Evolutionary conservation across 352 stramenopile genomes (phyloP).

Genomic region (Phytophthora idaei): DNA sequence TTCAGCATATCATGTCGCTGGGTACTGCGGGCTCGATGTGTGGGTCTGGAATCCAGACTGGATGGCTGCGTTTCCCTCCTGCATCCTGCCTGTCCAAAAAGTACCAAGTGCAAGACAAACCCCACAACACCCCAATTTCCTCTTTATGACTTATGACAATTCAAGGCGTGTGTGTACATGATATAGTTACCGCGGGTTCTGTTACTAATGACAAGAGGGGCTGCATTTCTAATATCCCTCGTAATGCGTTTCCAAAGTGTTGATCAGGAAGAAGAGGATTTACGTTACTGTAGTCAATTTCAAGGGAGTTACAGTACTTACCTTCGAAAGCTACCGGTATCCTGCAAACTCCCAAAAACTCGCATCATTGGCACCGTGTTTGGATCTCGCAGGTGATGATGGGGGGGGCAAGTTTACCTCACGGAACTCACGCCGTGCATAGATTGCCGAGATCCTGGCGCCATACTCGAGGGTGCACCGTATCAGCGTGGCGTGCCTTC

Average conservation of each 20-base stretch:
- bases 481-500: conserved; percentile 28
- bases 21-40: no score
- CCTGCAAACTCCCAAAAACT: no score
- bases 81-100: conserved; percentile 22
- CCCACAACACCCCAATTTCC: background rate
- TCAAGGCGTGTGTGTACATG: background rate
- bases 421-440: conserved; percentile 25
- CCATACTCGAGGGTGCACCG: conserved; percentile 28
- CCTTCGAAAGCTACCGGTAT: no score
- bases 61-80: no score
- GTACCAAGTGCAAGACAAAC: conserved; percentile 4
- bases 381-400: conserved; percentile 12
- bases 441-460: conserved; percentile 18
- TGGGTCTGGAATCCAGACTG: no score
- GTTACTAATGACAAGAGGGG: no score
- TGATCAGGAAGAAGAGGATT: background rate
- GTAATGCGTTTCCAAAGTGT: background rate
- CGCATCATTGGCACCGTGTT: background rate
- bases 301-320: no score
- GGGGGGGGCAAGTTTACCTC: conserved; percentile 14
- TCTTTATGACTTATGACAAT: conserved; percentile 19
- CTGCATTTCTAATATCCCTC: background rate
- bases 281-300: background rate
- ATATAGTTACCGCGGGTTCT: background rate
- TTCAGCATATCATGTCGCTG: conserved; percentile 27